Evolutionary conservation across 352 stramenopile genomes (phyloP), one percentile per base, ranked within the genome.

Genomic region (Globisporangium takayamanum): DNA sequence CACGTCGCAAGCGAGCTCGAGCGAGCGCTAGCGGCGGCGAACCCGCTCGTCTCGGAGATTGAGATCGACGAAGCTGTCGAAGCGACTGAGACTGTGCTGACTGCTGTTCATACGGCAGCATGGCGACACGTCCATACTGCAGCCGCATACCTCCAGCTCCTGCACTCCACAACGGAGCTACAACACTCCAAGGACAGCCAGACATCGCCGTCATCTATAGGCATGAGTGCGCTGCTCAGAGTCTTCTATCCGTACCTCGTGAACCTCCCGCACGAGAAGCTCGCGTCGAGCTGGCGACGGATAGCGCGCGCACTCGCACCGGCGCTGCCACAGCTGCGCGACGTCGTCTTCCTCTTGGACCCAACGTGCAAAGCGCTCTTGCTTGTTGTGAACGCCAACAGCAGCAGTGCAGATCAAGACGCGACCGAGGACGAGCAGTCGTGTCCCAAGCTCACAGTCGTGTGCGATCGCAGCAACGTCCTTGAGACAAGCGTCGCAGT

Each of bases 231-330:
- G 5, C 52, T 92, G 15, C 39, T 88, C 4, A 78, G 77, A 49
- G 59, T 88, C 12, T 89, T 87, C 48, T 92, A 92, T 50, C 81
- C 81, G 26, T 89, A 92, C 49, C 33, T 92, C 37, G 62, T 83
- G 0, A 87, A 72, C 45, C 53, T 83, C 22, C 55, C 76, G 8
- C 68, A 67, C 49, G 78, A 89, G 55, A 66, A 70, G 42, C 63
- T 88, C 15, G 42, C 59, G 7, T 42, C 60, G 2, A 72, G 64
- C 53, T 88, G 76, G 80, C n/a, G 57, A 18, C 52, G 55, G 16
- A 57, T 87, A 2, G 64, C 50, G 10, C 67, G 59, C 5, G 28
- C 70, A 33, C 53, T 84, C 36, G 55, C 45, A 25, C 55, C 60
- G 12, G 67, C 76, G 44, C 64, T 52, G 12, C 41, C 78, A 1